Percentiles rank a stretch among this genome's conserved stretches.
phyloP scores from a whole-genome alignment of 345 rosid species.

The Rhizophora apiculata region DNA sequence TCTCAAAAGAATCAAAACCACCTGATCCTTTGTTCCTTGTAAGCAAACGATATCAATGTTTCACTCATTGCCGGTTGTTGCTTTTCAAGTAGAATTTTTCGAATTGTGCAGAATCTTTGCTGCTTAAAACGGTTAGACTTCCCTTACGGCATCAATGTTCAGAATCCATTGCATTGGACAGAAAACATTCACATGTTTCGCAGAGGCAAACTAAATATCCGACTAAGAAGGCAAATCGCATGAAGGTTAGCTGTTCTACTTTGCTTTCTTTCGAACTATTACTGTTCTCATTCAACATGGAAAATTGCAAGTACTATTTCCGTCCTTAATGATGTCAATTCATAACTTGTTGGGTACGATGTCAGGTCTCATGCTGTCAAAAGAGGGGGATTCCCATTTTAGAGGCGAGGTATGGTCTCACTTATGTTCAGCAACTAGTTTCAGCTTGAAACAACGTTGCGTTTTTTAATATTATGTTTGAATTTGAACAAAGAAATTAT shows the following conservation, averaged over 20 bases:
- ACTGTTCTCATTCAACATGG: not conserved
- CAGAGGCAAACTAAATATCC: conserved; percentile 4
- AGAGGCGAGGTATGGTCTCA: conserved; percentile 51
- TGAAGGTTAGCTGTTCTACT: conserved; percentile 24
- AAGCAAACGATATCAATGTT: too few relatives aligned
- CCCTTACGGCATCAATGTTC: conserved; percentile 28
- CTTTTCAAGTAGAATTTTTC: too few relatives aligned
- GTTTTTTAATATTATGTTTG: too few relatives aligned
- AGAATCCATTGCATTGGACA: conserved; percentile 27
- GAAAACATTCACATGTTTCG: conserved; percentile 22
- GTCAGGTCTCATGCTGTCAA: conserved; percentile 53
- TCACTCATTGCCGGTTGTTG: too few relatives aligned
- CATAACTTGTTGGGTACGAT: not conserved
- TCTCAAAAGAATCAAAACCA: too few relatives aligned
- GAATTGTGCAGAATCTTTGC: conserved; percentile 32
- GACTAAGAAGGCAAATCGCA: conserved; percentile 6
- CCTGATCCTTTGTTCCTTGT: too few relatives aligned
- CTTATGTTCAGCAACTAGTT: not conserved
- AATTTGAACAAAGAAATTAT: too few relatives aligned
- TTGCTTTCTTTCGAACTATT: not conserved
- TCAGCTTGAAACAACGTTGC: too few relatives aligned
- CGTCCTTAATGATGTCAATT: not conserved
- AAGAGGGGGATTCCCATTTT: conserved; percentile 47
- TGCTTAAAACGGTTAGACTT: conserved; percentile 32
- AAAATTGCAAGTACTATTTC: conserved; percentile 3